Evolutionary conservation across 2,329 filamentous ascomycete genomes (phyloP).

Genomic region (Colletotrichum acutatum): DNA sequence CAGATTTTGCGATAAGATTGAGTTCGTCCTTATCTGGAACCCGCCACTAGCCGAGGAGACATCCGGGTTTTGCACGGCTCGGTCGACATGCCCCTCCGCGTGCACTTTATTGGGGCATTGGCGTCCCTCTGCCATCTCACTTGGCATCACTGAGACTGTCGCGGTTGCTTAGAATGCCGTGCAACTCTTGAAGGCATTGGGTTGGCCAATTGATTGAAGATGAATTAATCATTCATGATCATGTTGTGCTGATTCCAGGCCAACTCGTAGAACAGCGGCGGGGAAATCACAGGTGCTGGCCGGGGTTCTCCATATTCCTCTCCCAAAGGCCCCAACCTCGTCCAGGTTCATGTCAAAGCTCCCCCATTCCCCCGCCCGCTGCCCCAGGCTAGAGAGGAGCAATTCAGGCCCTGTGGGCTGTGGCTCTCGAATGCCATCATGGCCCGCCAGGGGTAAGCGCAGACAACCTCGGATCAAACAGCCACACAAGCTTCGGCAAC

Average conservation of each 20-base stretch:
- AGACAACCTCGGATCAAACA: slow-evolving; percentile 38
- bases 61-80: slow-evolving; percentile 13
- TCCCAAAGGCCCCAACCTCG: slow-evolving; percentile 13
- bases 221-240: not conserved
- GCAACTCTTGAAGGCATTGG: not conserved
- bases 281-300: not conserved
- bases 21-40: slow-evolving; percentile 15
- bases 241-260: not conserved
- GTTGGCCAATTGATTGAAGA: not conserved
- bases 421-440: slow-evolving; percentile 15
- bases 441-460: slow-evolving; percentile 34
- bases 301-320: slow-evolving; percentile 28
- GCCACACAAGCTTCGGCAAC: slow-evolving; percentile 36
- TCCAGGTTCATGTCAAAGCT: slow-evolving; percentile 20
- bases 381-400: slow-evolving; percentile 25
- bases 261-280: not conserved
- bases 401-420: not conserved
- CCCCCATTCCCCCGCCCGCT: slow-evolving; percentile 17
- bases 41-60: slow-evolving; percentile 30
- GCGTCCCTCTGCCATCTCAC: not conserved
- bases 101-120: not conserved
- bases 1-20: slow-evolving; percentile 17
- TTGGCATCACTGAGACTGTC: not conserved
- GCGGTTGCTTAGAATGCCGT: not conserved
- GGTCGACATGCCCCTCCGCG: not conserved